Base-by-base conservation (phyloP, 73 alveolate species). In the Paramecium pentaurelia region DNA sequence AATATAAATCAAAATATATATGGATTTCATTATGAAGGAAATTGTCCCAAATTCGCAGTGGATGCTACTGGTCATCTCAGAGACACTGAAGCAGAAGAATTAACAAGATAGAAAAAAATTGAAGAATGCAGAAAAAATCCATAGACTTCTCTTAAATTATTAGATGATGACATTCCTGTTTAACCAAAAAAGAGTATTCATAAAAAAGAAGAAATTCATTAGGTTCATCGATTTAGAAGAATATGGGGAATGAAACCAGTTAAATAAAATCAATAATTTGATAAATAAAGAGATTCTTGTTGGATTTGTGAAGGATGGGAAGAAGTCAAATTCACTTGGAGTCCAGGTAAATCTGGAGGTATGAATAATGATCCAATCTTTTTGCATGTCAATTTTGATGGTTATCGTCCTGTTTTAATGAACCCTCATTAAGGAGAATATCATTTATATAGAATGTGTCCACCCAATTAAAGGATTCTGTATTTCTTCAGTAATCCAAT, bases 221-320 rank as follows among this genome's bases (percentile, higher is more conserved):
- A 40, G 49, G 28, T 80, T 14, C 75, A 80, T 49, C 30, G 91
- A 80, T 80, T 80, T 22, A 80, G 77, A 49, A 80, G 91, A 25
- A 80, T 80, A 8, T 47, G 58, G 71, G 91, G 91, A 45, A 32
- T 80, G 58, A 80, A 49, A 25, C 91, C 91, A 3, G 87, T 73
- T 14, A 25, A 80, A 45, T 44, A 89, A n/a, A 71, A 77, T 44
- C 27, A 58, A 34, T 34, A 73, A 45, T 51, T 37, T 11, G 70
- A 47, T 89, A 45, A 71, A 47, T 14, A 64, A 58, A 68, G 28
- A 37, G 94, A 89, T 70, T 45, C 60, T 10, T 89, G 94, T 28
- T 89, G 94, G 94, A 77, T 89, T 28, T 89, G 94, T 71, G 94
- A 89, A 71, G 94, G 94, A 20, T 89, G 94, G 94, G 59, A 89